phyloP scores from a whole-genome alignment of 768 basidiomycete species.

The Lentinus tigrinus region DNA sequence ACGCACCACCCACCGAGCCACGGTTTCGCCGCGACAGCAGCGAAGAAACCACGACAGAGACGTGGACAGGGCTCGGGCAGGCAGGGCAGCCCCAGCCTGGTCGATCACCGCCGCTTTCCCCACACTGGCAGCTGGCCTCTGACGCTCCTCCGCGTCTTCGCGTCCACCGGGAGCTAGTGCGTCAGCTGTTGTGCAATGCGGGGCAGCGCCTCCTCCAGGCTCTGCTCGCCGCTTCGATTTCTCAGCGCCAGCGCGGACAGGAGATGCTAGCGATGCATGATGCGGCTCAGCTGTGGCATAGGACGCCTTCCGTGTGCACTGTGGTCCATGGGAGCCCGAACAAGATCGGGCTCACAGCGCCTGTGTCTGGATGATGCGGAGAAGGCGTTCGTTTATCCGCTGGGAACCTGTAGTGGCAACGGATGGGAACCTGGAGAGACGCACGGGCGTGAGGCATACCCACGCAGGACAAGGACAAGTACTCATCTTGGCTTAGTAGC shows the following conservation, averaged over 20 bases:
- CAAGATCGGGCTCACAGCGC: constrained; percentile 16
- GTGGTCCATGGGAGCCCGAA: constrained; percentile 10
- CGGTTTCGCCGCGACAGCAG: constrained; percentile 6
- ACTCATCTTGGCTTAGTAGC: background rate
- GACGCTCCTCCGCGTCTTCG: background rate
- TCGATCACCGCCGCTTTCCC: background rate
- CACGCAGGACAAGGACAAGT: constrained; percentile 3
- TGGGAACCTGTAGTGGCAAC: background rate
- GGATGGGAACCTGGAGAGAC: background rate
- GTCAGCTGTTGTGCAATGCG: no score
- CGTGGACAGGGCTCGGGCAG: background rate
- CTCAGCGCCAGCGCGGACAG: no score
- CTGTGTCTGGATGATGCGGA: background rate
- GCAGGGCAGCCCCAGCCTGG: constrained; percentile 1
- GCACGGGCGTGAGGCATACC: background rate
- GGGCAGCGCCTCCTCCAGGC: background rate
- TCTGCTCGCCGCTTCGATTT: background rate
- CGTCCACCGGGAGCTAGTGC: no score
- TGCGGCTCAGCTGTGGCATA: no score
- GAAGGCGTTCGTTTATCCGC: constrained; percentile 9
- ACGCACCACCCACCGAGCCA: background rate
- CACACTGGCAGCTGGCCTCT: background rate
- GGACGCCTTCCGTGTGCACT: background rate
- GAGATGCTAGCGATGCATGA: no score
- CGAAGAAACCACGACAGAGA: constrained; percentile 4